Evolutionary conservation across 345 rosid genomes (phyloP).

Genomic region (Populus davidiana): DNA sequence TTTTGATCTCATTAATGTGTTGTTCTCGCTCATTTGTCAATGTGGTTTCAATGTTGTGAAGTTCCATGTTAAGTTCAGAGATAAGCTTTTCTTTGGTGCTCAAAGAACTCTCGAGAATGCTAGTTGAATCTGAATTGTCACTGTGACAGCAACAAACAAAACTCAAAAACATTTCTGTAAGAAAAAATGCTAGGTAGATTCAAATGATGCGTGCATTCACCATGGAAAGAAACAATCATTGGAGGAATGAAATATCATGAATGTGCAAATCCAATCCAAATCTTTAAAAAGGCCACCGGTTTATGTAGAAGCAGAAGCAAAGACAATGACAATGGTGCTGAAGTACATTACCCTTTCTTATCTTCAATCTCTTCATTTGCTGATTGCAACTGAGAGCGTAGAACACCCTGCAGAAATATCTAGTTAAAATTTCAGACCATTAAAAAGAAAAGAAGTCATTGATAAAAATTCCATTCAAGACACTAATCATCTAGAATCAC

Average conservation of each 20-base stretch:
- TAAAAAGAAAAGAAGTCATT: neutral
- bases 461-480: neutral
- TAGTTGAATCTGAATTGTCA: conserved; percentile 69
- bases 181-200: neutral
- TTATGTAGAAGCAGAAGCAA: neutral
- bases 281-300: neutral
- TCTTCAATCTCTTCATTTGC: conserved; percentile 78
- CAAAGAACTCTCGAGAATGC: conserved; percentile 80
- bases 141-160: conserved; percentile 41
- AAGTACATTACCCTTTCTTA: conserved; percentile 56
- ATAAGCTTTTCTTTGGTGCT: conserved; percentile 90
- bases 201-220: neutral
- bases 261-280: neutral
- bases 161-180: neutral
- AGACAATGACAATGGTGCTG: neutral
- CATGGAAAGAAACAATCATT: neutral
- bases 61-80: conserved; percentile 88
- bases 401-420: conserved; percentile 56
- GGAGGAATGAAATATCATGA: neutral
- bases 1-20: conserved; percentile 75
- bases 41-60: conserved; percentile 77
- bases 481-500: neutral
- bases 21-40: conserved; percentile 76
- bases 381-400: conserved; percentile 79
- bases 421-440: conserved; percentile 5